Percentiles rank a stretch among this genome's conserved stretches.
Evolutionary conservation across 129 eudicot species (phyloP).

Genomic region (Arctium minus): DNA sequence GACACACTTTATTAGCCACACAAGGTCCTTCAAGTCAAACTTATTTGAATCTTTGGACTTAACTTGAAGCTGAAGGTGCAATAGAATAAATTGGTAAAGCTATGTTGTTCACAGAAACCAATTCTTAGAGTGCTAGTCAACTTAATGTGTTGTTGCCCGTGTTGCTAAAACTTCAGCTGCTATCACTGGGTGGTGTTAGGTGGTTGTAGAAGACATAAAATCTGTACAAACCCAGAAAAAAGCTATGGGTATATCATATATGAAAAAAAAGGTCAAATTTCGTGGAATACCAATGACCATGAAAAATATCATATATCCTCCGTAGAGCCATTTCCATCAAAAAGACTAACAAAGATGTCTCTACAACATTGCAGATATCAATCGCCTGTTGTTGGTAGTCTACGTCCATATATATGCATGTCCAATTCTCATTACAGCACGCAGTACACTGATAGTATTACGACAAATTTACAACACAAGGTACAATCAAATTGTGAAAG

Average conservation of each 20-base stretch:
- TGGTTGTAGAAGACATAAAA: too few species aligned
- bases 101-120: too few species aligned
- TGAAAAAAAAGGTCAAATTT: too few species aligned
- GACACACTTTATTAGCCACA: not conserved
- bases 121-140: too few species aligned
- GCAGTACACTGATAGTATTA: slow-evolving; percentile 1
- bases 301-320: too few species aligned
- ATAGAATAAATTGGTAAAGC: not conserved
- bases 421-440: slow-evolving; percentile 31
- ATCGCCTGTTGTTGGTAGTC: slow-evolving; percentile 11
- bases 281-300: too few species aligned
- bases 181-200: too few species aligned
- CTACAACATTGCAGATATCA: slow-evolving; percentile 17
- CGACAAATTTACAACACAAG: slow-evolving; percentile 32
- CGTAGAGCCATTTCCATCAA: not conserved
- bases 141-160: too few species aligned
- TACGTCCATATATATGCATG: not conserved
- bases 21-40: not conserved
- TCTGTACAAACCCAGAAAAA: too few species aligned
- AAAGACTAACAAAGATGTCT: not conserved
- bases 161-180: too few species aligned
- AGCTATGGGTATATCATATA: too few species aligned
- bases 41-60: not conserved
- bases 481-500: slow-evolving; percentile 29
- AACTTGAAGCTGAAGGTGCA: not conserved